Base-by-base conservation (phyloP, 164 flowering plant species). In the Brasenia schreberi region DNA sequence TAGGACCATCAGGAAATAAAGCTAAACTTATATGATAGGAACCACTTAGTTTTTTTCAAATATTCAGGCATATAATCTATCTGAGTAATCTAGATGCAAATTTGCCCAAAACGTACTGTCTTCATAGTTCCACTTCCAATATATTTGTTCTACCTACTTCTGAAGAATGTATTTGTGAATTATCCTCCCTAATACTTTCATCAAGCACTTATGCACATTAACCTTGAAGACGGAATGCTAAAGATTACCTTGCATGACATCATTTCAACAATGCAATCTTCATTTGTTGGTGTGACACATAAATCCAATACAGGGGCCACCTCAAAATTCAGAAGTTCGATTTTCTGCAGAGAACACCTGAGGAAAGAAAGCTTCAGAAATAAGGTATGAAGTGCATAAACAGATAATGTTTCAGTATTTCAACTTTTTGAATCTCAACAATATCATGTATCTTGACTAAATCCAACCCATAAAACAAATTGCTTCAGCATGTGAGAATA, bases 211-310 rank as follows among this genome's bases (percentile, higher is more conserved):
- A 60, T n/a, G 27, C 7, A 17, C 7, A 60, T 60, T 60, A 60
- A 17, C 62, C 62, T n/a, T 6, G 4, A 60, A 7, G 19, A 60
- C 14, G 19, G 5, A 60, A 60, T n/a, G 19, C 19, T 2, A 6
- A 63, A 69, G 45, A 63, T 76, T 67, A 87, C 96, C 90, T 82
- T 85, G 78, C 96, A 89, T 63, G 92, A 89, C 71, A 89, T 68
- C 89, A 89, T 73, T 73, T 87, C 87, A 61, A 89, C 87, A 2
- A 58, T 70, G 67, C 92, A 89, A 72, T 81, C 82, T 73, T 84
- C 81, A 62, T 23, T 71, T n/a, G 87, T 81, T 62, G 87, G 83
- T 63, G 71, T 87, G 43, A 89, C 88, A 69, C 79, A 77, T 64
- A 89, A 81, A 43, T 82, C 90, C 75, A 89, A 43, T 59, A 82